Conservation (phyloP, 2,329 filamentous ascomycete genomes). For the Magnaporthiopsis incrustans region DNA sequence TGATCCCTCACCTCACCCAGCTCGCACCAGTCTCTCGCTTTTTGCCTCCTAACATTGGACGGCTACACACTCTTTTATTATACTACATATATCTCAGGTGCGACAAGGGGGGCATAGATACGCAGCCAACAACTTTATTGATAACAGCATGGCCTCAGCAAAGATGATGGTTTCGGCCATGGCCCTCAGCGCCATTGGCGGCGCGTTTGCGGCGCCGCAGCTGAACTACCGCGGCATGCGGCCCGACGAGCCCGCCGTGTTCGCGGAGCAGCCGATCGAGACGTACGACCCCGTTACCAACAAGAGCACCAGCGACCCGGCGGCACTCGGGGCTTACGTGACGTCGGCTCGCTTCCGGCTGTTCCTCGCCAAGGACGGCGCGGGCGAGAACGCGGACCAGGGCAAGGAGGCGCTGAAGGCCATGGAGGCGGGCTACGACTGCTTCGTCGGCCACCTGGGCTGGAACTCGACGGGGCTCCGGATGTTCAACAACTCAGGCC, state of each 20-base stretch:
- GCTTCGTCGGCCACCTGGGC: constrained; percentile 24
- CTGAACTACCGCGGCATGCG: neutral
- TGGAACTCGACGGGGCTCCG: constrained; percentile 29
- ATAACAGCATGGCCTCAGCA: neutral
- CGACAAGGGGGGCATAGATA: neutral
- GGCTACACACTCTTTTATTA: neutral
- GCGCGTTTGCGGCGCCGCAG: neutral
- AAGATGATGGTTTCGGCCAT: neutral
- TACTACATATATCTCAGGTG: neutral
- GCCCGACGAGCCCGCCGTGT: constrained; percentile 1
- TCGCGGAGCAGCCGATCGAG: neutral
- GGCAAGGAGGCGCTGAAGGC: neutral
- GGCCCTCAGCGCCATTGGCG: neutral
- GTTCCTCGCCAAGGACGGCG: neutral
- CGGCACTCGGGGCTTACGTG: neutral
- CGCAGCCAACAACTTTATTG: neutral
- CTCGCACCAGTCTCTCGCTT: neutral
- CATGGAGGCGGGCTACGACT: constrained; percentile 36
- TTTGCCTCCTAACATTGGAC: neutral
- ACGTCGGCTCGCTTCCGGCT: neutral
- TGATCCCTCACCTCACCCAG: neutral
- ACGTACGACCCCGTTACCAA: neutral
- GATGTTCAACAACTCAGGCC: fast-evolving
- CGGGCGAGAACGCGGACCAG: neutral
- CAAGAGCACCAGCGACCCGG: neutral